Conservation (phyloP, 1,139 yeast species). For the Scheffersomyces segobiensis region DNA sequence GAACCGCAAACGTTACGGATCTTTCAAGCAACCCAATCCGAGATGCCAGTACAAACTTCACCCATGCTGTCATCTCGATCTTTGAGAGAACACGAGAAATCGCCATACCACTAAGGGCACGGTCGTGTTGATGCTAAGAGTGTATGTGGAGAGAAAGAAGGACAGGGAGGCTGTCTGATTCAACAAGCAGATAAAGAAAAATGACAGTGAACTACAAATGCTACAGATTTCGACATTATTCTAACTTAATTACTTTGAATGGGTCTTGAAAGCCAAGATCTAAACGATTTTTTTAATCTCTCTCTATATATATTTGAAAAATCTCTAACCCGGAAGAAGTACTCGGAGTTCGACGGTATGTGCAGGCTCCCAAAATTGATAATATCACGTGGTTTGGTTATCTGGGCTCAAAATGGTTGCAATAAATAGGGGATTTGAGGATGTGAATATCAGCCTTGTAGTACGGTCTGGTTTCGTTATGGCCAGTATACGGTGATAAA, state of each 20-base stretch:
- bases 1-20: neutral
- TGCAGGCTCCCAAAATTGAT: neutral
- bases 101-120: neutral
- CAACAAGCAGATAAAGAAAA: too few relatives aligned
- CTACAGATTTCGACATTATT: neutral
- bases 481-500: too few relatives aligned
- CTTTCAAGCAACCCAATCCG: neutral
- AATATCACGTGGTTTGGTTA: neutral
- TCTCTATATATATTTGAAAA: neutral
- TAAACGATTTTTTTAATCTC: neutral
- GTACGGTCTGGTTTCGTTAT: too few relatives aligned
- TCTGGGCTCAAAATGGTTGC: too few relatives aligned
- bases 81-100: neutral
- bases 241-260: neutral
- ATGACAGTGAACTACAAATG: neutral
- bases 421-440: too few relatives aligned
- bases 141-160: neutral
- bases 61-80: neutral
- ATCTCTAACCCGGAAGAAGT: neutral
- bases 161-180: neutral
- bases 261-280: neutral
- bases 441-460: too few relatives aligned
- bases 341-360: neutral
- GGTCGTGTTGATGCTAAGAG: neutral
- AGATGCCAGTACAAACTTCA: neutral